Base-by-base conservation (phyloP, 2,329 filamentous ascomycete genomes). In the Coleophoma cylindrospora region DNA sequence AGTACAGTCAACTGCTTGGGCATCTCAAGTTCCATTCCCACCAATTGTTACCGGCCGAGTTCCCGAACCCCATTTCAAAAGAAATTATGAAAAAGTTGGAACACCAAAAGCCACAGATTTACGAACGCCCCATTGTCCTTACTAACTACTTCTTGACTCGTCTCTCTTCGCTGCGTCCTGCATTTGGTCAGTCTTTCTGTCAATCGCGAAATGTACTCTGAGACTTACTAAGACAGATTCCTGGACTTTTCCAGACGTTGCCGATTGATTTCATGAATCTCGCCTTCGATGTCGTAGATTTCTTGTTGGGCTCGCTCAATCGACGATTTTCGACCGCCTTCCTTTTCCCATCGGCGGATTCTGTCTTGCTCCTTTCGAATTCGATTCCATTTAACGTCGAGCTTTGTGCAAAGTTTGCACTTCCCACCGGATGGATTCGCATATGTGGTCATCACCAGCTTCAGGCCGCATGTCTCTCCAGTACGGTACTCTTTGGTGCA, bases 401-500 rank as follows among this genome's bases (percentile, higher is more conserved):
- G 90, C 71, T 94, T 91, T 64, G 90, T 85, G 73, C 92, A 97
- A 55, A 91, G 77, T 66, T 87, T 89, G 76, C 92, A 97, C 61
- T 82, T 80, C 14, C 61, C 61, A 49, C 80, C 80, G 15, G 41
- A 14, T 40, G 68, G 61, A 48, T 86, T 76, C 52, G 75, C 74
- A 56, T 81, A 76, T 22, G 89, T 91, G 60, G 82, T 74, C 74
- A 87, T 91, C 65, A 96, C 85, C 57, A 96, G 81, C 73, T 90
- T 95, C 73, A 96, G 86, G 54, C 92, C 92, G 72, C 92, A 97
- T 36, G 92, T 96, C 76, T 97, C 92, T 63, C 92, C 92, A 59
- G 89, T 96, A 58, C 92, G 88, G 74, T 95, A 95, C 69, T 96
- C 92, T 71, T 90, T 91, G 70, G 87, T 86, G 79, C 92, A 97